A percentile compares a stretch with the other conserved stretches of the same genome.
phyloP scores from a whole-genome alignment of 2,329 filamentous ascomycete species.

The Mollisia scopiformis region DNA sequence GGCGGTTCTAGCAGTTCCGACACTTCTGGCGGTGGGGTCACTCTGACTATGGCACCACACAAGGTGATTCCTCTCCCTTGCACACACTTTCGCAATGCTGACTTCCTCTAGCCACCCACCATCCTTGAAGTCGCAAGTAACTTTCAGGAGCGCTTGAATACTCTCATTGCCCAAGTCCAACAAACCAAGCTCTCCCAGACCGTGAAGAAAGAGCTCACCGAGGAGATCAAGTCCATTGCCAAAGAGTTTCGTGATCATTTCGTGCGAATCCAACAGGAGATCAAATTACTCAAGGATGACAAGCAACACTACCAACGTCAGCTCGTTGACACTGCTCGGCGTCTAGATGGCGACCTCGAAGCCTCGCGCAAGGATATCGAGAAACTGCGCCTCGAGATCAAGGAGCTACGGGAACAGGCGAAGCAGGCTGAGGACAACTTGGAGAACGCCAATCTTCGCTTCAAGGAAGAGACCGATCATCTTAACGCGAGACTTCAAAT shows the following conservation, averaged over 20 bases:
- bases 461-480: slow-evolving; percentile 1
- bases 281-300: background rate
- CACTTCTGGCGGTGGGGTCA: background rate
- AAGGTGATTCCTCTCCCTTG: background rate
- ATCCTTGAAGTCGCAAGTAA: background rate
- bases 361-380: slow-evolving; percentile 14
- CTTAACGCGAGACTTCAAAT: slow-evolving; percentile 19
- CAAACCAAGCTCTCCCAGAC: background rate
- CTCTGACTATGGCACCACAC: background rate
- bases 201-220: background rate
- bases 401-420: background rate
- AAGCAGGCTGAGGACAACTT: slow-evolving; percentile 9
- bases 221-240: background rate
- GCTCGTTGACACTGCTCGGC: background rate
- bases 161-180: background rate
- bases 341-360: slow-evolving; percentile 13
- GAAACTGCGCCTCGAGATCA: background rate
- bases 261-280: background rate
- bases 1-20: background rate
- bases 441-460: slow-evolving; percentile 6
- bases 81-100: background rate
- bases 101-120: background rate
- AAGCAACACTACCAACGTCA: background rate
- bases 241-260: background rate
- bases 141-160: background rate